Evolutionary conservation across 139 green algal genomes (phyloP), one percentile per base, ranked within the genome.

Genomic region (Nannochloris sp.): DNA sequence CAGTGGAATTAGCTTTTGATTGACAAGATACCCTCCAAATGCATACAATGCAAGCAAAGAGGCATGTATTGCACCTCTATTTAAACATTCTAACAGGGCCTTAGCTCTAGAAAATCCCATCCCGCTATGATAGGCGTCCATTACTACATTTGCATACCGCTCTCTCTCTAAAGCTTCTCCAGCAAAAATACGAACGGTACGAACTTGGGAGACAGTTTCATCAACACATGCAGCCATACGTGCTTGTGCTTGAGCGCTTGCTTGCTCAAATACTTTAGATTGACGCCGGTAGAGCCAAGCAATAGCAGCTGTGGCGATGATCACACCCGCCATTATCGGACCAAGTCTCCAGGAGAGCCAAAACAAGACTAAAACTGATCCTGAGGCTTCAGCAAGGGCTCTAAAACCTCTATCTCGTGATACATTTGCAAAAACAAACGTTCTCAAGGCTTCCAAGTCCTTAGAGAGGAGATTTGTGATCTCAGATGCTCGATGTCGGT

Each of bases 101-200:
- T 96, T 96, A 45, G 85, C 86, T 4, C 55, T 14, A 2, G 76
- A 81, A 73, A 95, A 94, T 24, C 81, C 64, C 23, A 91, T 54
- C 4, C 90, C 90, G 4, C 77, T 78, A 10, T 61, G 34, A 51
- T 85, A 91, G 24, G 79, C 81, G 10, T 68, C 54, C 2, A 59
- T 57, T 8, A 92, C 87, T 54, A 88, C 72, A 6, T 54, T 32
- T 53, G 80, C 79, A 75, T 94, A 96, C 32, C 90, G 79, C 75
- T 88, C 80, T 42, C 83, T 70, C 76, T 96, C 90, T 31, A 93
- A 66, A 0, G 77, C 70, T 80, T 96, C 89, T n/a, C 87, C 88
- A 36, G 80, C 85, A 81, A 89, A 92, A 24, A 84, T 72, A 36
- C 86, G 77, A 44, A 94, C 87, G 0, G 80, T 90, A 14, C 81